A percentile compares a stretch with the other conserved stretches of the same genome.
These are phyloP conservation scores for Vanilla planifolia DNA, from an alignment of 106 monocot species.

Conservation along the genomic window DNA sequence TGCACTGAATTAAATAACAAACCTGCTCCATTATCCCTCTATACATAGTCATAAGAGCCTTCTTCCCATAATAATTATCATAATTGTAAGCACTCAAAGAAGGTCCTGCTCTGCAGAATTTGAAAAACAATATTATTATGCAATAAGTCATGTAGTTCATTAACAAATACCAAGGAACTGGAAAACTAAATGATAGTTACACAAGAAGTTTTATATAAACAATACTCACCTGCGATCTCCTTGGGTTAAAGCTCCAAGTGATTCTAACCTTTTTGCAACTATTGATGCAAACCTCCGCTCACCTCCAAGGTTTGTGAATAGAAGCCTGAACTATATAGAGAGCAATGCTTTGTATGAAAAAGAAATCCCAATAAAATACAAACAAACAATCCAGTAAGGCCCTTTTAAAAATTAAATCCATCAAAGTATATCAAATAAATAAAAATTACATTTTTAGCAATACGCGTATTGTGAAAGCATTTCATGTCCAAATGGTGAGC, in stretches of 20 bases:
- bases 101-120: conserved; percentile 69
- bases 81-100: conserved; percentile 91
- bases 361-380: too few species aligned
- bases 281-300: conserved; percentile 97
- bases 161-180: background rate
- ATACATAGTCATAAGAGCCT: conserved; percentile 79
- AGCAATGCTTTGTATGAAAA: conserved; percentile 9
- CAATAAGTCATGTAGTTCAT: background rate
- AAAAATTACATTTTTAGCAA: too few species aligned
- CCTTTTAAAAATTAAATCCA: too few species aligned
- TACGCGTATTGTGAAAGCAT: too few species aligned
- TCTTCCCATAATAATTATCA: conserved; percentile 85
- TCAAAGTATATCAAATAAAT: too few species aligned
- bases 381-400: too few species aligned
- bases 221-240: conserved; percentile 89
- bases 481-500: too few species aligned
- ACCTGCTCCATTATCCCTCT: conserved; percentile 99
- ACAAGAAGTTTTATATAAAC: background rate
- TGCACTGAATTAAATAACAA: background rate
- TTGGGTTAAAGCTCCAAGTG: conserved; percentile 97
- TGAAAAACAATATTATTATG: background rate
- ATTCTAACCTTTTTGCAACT: conserved; percentile 92
- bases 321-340: conserved; percentile 52
- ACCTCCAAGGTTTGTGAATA: conserved; percentile 98
- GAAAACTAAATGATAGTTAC: background rate